Conservation (phyloP, 345 rosid genomes). For the Aquilaria malaccensis region DNA sequence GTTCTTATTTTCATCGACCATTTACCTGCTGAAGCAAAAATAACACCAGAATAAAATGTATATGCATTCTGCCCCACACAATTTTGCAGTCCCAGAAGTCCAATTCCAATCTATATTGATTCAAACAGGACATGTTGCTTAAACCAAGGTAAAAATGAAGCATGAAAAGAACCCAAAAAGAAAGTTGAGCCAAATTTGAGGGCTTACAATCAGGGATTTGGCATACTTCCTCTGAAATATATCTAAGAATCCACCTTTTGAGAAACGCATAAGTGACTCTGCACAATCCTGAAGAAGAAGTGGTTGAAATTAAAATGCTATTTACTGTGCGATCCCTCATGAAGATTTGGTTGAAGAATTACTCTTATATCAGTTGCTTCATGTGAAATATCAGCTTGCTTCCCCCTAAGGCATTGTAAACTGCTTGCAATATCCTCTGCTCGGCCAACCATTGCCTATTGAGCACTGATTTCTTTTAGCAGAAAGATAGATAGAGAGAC, state of each 20-base stretch:
- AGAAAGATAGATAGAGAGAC: neutral
- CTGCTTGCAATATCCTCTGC: slow-evolving; percentile 16
- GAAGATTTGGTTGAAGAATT: neutral
- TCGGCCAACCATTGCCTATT: slow-evolving; percentile 24
- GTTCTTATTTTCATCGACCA: too few species aligned
- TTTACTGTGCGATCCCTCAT: too few species aligned
- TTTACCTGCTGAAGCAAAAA: slow-evolving; percentile 11
- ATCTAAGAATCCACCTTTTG: neutral
- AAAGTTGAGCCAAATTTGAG: neutral
- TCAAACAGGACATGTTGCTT: neutral
- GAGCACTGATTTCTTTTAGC: neutral
- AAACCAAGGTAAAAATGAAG: neutral
- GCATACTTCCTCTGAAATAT: slow-evolving; percentile 11
- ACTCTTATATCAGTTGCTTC: slow-evolving; percentile 18
- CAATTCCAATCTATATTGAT: neutral
- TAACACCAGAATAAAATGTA: slow-evolving; percentile 3
- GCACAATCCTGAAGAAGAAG: neutral
- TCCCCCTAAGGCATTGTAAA: slow-evolving; percentile 21
- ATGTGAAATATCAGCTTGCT: slow-evolving; percentile 17
- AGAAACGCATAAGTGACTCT: neutral
- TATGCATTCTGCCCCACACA: slow-evolving; percentile 1
- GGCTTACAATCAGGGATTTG: slow-evolving; percentile 6
- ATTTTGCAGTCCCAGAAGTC: neutral
- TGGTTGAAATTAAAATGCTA: neutral
- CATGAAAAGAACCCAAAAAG: too few species aligned